Base-by-base conservation (phyloP, 1,284 basidiomycete genomes). In the Sporisorium scitamineum region DNA sequence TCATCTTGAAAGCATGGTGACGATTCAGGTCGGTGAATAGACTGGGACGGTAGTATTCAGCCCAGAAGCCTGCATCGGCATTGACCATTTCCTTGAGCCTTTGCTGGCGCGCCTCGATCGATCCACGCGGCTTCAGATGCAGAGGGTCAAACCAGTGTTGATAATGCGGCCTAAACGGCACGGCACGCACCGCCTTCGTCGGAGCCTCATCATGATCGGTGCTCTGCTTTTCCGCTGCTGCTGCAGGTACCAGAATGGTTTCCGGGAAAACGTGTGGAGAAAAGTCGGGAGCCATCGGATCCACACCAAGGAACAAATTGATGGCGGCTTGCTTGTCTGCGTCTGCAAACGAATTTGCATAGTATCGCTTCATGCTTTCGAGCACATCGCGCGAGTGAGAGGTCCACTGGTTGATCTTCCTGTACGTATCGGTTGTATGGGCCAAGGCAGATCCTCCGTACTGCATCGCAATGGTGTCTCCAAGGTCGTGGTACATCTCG, bases 281-380 rank as follows among this genome's bases (percentile, higher is more conserved):
- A 37, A 79, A 54, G 47, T 77, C 44, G 42, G 77, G 55, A 27
- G 77, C 58, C 55, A 66, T 56, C 42, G 66, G 74, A 39, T 80
- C 51, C 88, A 97, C 90, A 14, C 96, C 95, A 3, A 99, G 90
- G 86, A 99, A 99, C 26, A 98, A 89, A 85, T 99, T 96, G 85
- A 98, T 99, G 0, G 97, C 95, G 0, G 93, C 90, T 86, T 99
- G 97, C 86, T 99, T 99, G 86, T 99, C 97, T 2, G 94, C 95
- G 83, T 99, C 84, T 14, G 77, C 80, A 34, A 99, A 89, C 5
- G 94, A 95, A 83, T 99, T 99, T 5, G 95, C 92, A 83, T 98
- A 99, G 85, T 97, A 98, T 20, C 97, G 90, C 58, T 94, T 89
- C 61, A 99, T 92, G 76, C 97, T 97, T 86, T 98, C 95, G 57